Conservation (phyloP, 1,139 yeast genomes). For the Suhomyces anneliseae region DNA sequence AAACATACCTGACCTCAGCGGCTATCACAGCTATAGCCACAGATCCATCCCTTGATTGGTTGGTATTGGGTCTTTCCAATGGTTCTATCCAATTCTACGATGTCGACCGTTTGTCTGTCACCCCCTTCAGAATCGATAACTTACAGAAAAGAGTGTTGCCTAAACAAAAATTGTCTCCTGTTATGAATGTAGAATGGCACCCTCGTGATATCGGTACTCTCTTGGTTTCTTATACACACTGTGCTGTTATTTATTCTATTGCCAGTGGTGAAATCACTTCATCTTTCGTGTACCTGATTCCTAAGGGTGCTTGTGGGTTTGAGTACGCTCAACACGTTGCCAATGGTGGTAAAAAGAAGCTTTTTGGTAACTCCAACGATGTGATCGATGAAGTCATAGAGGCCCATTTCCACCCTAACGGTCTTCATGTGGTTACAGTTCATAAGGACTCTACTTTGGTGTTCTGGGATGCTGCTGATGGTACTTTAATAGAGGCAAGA, state of each 20-base stretch:
- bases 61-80: slow-evolving; percentile 74
- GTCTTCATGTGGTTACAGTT: slow-evolving; percentile 75
- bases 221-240: slow-evolving; percentile 68
- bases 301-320: slow-evolving; percentile 35
- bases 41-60: slow-evolving; percentile 90
- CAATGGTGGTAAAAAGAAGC: slow-evolving; percentile 46
- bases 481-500: slow-evolving; percentile 72
- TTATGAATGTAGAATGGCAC: slow-evolving; percentile 68
- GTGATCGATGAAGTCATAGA: slow-evolving; percentile 53
- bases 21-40: slow-evolving; percentile 65
- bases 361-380: slow-evolving; percentile 43
- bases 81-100: slow-evolving; percentile 79
- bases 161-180: slow-evolving; percentile 55
- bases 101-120: slow-evolving; percentile 69
- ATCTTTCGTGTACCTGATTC: slow-evolving; percentile 56
- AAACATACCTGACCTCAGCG: slow-evolving; percentile 59
- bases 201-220: slow-evolving; percentile 87
- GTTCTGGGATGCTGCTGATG: slow-evolving; percentile 89
- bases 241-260: slow-evolving; percentile 70
- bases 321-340: slow-evolving; percentile 30
- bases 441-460: slow-evolving; percentile 83
- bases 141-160: slow-evolving; percentile 62
- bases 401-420: slow-evolving; percentile 90
- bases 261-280: slow-evolving; percentile 57
- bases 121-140: slow-evolving; percentile 70